phyloP scores from a whole-genome alignment of 73 alveolate genomes.

The Blepharisma stoltei region DNA sequence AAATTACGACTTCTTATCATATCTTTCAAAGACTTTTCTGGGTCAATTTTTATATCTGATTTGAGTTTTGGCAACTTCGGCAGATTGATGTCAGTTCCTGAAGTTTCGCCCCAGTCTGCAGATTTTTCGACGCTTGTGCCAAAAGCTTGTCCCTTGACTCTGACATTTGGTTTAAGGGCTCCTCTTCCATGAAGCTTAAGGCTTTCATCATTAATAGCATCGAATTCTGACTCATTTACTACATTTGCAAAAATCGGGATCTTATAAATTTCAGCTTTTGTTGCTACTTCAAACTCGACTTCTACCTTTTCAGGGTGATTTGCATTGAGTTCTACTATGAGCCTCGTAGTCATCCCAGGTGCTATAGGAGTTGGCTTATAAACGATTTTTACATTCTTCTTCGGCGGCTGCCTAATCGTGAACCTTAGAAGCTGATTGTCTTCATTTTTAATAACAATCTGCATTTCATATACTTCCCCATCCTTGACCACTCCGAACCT shows the following conservation, averaged over 20 bases:
- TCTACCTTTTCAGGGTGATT: conserved; percentile 32
- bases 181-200: conserved; percentile 22
- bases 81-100: conserved; percentile 17
- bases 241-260: conserved; percentile 59
- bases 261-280: conserved; percentile 63
- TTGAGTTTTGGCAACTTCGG: background rate
- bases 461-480: conserved; percentile 50
- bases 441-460: conserved; percentile 56
- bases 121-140: background rate
- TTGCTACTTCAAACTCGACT: conserved; percentile 47
- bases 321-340: conserved; percentile 38
- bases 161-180: background rate
- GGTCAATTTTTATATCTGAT: too few relatives aligned
- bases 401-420: conserved; percentile 41
- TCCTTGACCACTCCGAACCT: conserved; percentile 55
- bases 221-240: conserved; percentile 5
- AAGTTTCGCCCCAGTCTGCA: conserved; percentile 33
- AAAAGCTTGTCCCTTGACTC: background rate
- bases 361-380: conserved; percentile 57
- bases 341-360: conserved; percentile 54
- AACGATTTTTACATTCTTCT: conserved; percentile 45
- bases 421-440: conserved; percentile 55
- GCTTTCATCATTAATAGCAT: conserved; percentile 10
- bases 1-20: too few relatives aligned
- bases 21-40: too few relatives aligned